Evolutionary conservation across 306 rosid genomes (phyloP).

Genomic region (Prunus padus): DNA sequence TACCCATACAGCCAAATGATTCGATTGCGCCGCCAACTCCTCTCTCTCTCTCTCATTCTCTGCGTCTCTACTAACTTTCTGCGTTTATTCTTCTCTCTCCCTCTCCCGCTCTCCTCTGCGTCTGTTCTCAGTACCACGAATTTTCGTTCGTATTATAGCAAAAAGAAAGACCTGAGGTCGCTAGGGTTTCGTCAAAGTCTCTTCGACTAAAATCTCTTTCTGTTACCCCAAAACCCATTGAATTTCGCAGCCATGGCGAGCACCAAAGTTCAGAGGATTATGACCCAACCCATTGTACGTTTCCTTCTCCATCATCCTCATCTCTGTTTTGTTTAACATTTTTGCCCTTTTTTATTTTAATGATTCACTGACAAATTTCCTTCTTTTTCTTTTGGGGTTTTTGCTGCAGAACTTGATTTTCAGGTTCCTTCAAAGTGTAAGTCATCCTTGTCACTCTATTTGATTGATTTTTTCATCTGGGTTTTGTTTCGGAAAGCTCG

Average conservation of each 20-base stretch:
- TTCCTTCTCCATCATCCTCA: background rate
- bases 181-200: background rate
- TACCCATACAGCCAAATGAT: too few species aligned
- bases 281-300: constrained; percentile 86
- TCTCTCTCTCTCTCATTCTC: too few species aligned
- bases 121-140: too few species aligned
- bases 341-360: background rate
- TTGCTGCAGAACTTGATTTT: constrained; percentile 71
- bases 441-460: constrained; percentile 10
- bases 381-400: background rate
- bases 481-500: background rate
- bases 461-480: background rate
- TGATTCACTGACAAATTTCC: constrained; percentile 22
- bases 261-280: constrained; percentile 93
- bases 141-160: too few species aligned
- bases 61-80: too few species aligned
- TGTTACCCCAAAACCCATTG: background rate
- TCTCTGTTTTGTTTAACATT: background rate
- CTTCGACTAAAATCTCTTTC: background rate
- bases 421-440: constrained; percentile 88
- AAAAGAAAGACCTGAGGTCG: too few species aligned
- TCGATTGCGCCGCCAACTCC: too few species aligned
- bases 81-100: too few species aligned
- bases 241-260: constrained; percentile 68
- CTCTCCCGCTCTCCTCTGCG: too few species aligned